Percentiles rank a stretch among this genome's conserved stretches.
These are phyloP conservation scores for Exophiala spinifera DNA, from an alignment of 2,329 filamentous ascomycete genomes.

Conservation along the genomic window DNA sequence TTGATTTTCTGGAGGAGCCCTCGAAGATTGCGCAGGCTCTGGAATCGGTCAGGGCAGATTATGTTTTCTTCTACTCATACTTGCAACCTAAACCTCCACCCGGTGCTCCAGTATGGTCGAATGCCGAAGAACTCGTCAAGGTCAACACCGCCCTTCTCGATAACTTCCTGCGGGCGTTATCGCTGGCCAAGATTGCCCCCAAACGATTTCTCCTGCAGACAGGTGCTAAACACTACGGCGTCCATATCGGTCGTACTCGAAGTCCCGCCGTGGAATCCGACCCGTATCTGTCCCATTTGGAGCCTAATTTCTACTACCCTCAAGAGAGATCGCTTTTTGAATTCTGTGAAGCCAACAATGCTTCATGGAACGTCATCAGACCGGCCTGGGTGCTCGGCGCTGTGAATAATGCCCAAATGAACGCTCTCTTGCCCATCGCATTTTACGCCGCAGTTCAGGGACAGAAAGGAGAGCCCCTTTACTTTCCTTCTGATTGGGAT, in stretches of 20 bases:
- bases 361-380: conserved; percentile 47
- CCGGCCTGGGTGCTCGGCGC: conserved; percentile 50
- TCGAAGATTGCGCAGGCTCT: conserved; percentile 31
- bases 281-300: conserved; percentile 39
- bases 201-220: conserved; percentile 50
- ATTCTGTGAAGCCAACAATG: conserved; percentile 40
- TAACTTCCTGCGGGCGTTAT: conserved; percentile 49
- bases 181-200: conserved; percentile 42
- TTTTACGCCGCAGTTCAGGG: conserved; percentile 50
- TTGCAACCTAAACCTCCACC: conserved; percentile 48
- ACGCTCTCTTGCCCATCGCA: conserved; percentile 46
- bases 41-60: conserved; percentile 35
- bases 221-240: conserved; percentile 52
- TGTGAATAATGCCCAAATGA: conserved; percentile 50
- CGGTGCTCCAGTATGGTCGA: conserved; percentile 46
- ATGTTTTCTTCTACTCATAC: conserved; percentile 56
- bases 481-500: conserved; percentile 43
- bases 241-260: conserved; percentile 46
- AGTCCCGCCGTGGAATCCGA: conserved; percentile 48
- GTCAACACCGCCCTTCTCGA: conserved; percentile 46
- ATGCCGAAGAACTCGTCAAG: conserved; percentile 49
- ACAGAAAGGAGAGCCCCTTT: conserved; percentile 39
- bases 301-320: conserved; percentile 55
- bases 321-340: conserved; percentile 50
- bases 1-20: conserved; percentile 36